phyloP scores from a whole-genome alignment of 2,329 filamentous ascomycete genomes.

The Drechslerella coelobrocha region DNA sequence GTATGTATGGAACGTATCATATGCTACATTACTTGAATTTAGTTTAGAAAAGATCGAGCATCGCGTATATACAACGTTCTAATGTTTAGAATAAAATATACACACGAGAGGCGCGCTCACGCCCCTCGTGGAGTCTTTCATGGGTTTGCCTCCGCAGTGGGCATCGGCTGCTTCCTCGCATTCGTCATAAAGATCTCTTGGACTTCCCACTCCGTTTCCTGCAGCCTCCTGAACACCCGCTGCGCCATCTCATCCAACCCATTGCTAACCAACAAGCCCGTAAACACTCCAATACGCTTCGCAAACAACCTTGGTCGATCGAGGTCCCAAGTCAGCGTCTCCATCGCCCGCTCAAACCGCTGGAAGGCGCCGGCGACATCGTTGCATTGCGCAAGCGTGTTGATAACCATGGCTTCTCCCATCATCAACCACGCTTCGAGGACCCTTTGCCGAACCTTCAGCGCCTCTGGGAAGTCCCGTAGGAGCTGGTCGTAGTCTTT shows the following conservation, averaged over 20 bases:
- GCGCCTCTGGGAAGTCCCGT: background rate
- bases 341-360: conserved; percentile 19
- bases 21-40: background rate
- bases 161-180: background rate
- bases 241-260: background rate
- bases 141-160: background rate
- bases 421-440: conserved; percentile 5
- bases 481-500: conserved; percentile 26
- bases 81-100: background rate
- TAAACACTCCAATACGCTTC: conserved; percentile 13
- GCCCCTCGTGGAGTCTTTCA: background rate
- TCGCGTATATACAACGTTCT: background rate
- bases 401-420: conserved; percentile 21
- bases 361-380: conserved; percentile 8
- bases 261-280: conserved; percentile 10
- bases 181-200: background rate
- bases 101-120: background rate
- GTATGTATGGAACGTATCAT: too few species aligned
- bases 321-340: conserved; percentile 12
- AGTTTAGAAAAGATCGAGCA: too few species aligned
- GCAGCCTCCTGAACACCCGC: conserved; percentile 17
- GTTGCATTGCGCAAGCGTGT: conserved; percentile 15
- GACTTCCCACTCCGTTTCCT: conserved; percentile 8
- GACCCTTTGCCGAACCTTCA: background rate
- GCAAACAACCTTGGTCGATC: conserved; percentile 19